phyloP scores from a whole-genome alignment of 2,329 filamentous ascomycete genomes.

The Aspergillus spinulosporus region DNA sequence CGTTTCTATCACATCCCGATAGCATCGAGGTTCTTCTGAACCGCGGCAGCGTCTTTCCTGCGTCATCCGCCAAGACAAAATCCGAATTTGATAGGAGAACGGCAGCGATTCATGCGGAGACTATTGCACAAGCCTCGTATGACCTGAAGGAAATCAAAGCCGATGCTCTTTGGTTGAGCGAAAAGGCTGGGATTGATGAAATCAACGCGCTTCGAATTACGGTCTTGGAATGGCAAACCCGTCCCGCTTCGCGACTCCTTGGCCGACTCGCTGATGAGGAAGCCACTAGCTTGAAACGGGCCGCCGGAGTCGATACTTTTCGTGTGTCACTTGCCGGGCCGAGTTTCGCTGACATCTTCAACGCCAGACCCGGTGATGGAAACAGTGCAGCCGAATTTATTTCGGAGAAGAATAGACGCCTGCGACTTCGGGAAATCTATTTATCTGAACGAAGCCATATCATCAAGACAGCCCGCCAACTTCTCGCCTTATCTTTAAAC shows the following conservation, averaged over 20 bases:
- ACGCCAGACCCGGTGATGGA: conserved; percentile 28
- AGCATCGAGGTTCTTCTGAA: conserved; percentile 68
- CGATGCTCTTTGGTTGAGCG: conserved; percentile 83
- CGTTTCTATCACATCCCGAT: conserved; percentile 70
- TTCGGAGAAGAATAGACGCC: conserved; percentile 61
- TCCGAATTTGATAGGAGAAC: conserved; percentile 79
- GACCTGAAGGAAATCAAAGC: conserved; percentile 78
- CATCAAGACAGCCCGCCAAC: conserved; percentile 61
- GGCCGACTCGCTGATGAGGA: conserved; percentile 76
- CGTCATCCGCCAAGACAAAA: conserved; percentile 63
- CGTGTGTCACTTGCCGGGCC: conserved; percentile 55
- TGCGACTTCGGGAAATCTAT: conserved; percentile 70
- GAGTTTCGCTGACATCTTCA: conserved; percentile 37
- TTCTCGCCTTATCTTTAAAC: conserved; percentile 37
- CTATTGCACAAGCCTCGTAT: conserved; percentile 65
- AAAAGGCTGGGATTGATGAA: conserved; percentile 74
- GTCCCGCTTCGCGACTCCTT: conserved; percentile 70
- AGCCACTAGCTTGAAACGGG: conserved; percentile 71
- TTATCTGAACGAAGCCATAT: conserved; percentile 70
- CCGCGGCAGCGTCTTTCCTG: conserved; percentile 67
- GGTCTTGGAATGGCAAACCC: conserved; percentile 79
- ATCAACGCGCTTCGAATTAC: conserved; percentile 77
- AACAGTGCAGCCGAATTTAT: conserved; percentile 54
- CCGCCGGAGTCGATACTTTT: conserved; percentile 65
- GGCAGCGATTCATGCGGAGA: conserved; percentile 79